phyloP scores from a whole-genome alignment of 345 rosid genomes.

The Excoecaria cochinchinensis region DNA sequence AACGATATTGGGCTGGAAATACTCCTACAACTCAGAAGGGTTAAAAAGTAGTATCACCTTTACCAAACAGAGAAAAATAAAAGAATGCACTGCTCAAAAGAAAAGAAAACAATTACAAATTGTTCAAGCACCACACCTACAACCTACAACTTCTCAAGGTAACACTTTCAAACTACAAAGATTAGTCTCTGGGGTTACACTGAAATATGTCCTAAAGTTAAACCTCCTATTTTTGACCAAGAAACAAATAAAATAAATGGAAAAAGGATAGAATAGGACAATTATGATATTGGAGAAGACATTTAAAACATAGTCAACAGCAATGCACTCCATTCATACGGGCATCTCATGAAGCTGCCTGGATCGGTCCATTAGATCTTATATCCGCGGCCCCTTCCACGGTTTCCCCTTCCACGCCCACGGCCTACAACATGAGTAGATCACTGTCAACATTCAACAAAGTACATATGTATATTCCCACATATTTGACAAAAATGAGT shows the following conservation, averaged over 20 bases:
- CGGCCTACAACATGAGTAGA: conserved; percentile 16
- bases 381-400: conserved; percentile 73
- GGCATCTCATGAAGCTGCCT: conserved; percentile 49
- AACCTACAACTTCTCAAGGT: conserved; percentile 25
- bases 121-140: conserved; percentile 39
- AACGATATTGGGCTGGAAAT: too few relatives aligned
- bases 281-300: conserved; percentile 26
- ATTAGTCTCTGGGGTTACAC: conserved; percentile 22
- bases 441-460: not conserved
- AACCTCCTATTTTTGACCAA: conserved; percentile 9
- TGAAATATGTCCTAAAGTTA: conserved; percentile 27
- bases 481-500: not conserved
- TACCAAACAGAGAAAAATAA: conserved; percentile 24
- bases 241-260: not conserved
- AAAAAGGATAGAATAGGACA: conserved; percentile 29
- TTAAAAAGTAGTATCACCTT: not conserved
- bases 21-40: too few relatives aligned
- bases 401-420: conserved; percentile 35
- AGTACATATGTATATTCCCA: not conserved
- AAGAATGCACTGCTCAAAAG: conserved; percentile 51
- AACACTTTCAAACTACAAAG: conserved; percentile 17
- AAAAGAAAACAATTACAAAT: conserved; percentile 23
- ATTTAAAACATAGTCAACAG: conserved; percentile 2
- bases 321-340: conserved; percentile 8
- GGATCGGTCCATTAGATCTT: conserved; percentile 56